Evolutionary conservation across 495 filamentous ascomycete species (phyloP), one percentile per base, ranked within the genome.

Genomic region (Penicillium cataractarum): DNA sequence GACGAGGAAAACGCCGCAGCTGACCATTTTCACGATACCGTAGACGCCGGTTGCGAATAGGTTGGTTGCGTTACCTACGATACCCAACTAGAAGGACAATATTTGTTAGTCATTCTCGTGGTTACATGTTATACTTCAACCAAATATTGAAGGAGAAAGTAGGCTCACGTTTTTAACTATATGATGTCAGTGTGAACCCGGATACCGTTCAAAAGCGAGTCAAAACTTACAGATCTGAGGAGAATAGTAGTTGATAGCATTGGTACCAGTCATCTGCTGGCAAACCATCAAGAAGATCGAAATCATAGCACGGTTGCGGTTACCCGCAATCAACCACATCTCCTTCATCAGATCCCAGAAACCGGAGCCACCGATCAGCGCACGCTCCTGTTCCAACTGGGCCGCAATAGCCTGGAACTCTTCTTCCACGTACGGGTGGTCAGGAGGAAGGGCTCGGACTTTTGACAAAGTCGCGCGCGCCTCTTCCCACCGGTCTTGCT

Each of bases 161-260:
- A 24, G 31, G 52, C 69, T 71, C 59, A 71, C 69, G 37, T 71
- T 71, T 57, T 69, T 39, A 24, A 71, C 69, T 71, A 46, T 3
- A 24, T 39, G 21, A 51, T 33, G 26, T 24, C 12, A 50, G 35
- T 4, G 26, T 19, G 37, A 12, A 21, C 49, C 9, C 22, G 3
- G 3, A 9, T 21, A 32, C 3, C 27, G 32, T 4, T 39, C 33
- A 10, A 1, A 19, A 40, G 1, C 1, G 24, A n/a, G 2, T 1
- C 6, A 19, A 21, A 13, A 77, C 69, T 79, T 71, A 79, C 92
- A 92, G 67, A 93, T 92, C 49, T 84, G 82, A 0, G 90, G 90
- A 4, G 87, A 86, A 71, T 90, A 91, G 70, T 90, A 89, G 70
- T 91, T 91, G 65, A 86, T 86, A 9, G 78, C 85, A 63, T 89